A percentile compares a stretch with the other conserved stretches of the same genome.
phyloP scores from a whole-genome alignment of 805 yeast genomes.

The Yarrowia yakushimensis region DNA sequence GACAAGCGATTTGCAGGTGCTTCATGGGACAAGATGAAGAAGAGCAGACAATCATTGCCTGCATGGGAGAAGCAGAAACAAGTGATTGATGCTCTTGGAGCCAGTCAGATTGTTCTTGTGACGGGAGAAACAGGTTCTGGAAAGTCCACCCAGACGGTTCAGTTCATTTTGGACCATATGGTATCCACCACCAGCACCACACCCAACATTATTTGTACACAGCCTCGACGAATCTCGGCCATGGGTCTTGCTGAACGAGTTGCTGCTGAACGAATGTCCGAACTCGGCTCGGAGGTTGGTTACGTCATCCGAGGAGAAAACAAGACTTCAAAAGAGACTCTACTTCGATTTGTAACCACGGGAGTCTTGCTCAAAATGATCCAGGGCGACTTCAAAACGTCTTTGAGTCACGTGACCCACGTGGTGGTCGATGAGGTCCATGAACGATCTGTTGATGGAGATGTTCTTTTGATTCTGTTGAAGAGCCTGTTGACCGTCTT shows the following conservation, averaged over 20 bases:
- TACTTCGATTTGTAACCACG: slow-evolving; percentile 84
- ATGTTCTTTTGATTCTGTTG: slow-evolving; percentile 72
- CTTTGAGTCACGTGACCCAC: slow-evolving; percentile 50
- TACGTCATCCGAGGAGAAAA: slow-evolving; percentile 89
- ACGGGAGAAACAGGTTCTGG: slow-evolving; percentile 99
- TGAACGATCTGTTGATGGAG: slow-evolving; percentile 89
- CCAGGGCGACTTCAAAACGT: slow-evolving; percentile 49
- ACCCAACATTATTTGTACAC: slow-evolving; percentile 75
- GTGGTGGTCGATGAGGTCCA: slow-evolving; percentile 95
- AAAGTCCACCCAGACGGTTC: slow-evolving; percentile 91
- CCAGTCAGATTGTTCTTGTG: slow-evolving; percentile 64
- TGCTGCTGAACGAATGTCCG: slow-evolving; percentile 69
- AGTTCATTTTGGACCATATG: slow-evolving; percentile 73
- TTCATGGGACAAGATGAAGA: slow-evolving; percentile 37
- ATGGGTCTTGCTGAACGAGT: slow-evolving; percentile 93
- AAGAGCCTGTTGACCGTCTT: slow-evolving; percentile 52
- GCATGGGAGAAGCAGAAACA: slow-evolving; percentile 72
- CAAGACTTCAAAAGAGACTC: slow-evolving; percentile 55
- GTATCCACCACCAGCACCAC: slow-evolving; percentile 43
- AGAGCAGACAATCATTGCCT: slow-evolving; percentile 59
- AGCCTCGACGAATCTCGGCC: slow-evolving; percentile 93
- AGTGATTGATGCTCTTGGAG: slow-evolving; percentile 53
- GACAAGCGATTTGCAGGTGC: not conserved
- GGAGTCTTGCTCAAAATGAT: slow-evolving; percentile 87
- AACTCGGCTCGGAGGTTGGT: slow-evolving; percentile 75